Evolutionary conservation across 2,329 filamentous ascomycete species (phyloP), one percentile per base, ranked within the genome.

Genomic region (Biscogniauxia marginata): DNA sequence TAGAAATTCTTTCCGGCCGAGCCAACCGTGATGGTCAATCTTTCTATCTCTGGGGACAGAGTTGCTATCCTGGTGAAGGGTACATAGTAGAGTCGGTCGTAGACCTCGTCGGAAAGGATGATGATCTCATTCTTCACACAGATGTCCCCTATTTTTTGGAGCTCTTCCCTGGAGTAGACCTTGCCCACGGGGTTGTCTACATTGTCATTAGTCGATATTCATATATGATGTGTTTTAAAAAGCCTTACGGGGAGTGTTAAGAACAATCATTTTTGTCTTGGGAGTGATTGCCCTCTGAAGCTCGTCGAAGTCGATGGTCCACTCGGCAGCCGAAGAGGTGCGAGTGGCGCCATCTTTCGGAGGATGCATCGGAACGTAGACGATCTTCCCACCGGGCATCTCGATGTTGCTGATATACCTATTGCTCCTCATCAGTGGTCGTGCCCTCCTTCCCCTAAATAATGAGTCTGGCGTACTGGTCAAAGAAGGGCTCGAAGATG

Each of bases 1-100:
- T 98, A 98, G 75, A 99, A 99, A 79, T 95, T 96, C 83, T 99
- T 99, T 66, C 95, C 95, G 1, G 92, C 95, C 0, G 92, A 96
- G 19, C 95, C 95, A 24, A 99, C 95, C 0, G 95, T 98, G 49
- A 99, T 76, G 4, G 95, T 98, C 63, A 96, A 82, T 56, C 85
- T 85, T 65, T 92, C 92, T 51, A 98, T 86, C 72, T 97, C 92
- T 0, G 93, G 92, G 0, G 91, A 96, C 18, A 99, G 79, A 0
- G 92, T 97, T 21, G 91, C 91, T 54, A 98, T 88, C 65, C 95
- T 85, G 0, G 93, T 98, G 71, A 98, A 99, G 0, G 93, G 93
- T 1, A 92, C 90, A 71, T 98, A 99, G 81, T 88, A 97, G 0
- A 99, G 84, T 22, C 92, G 87, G 73, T 99, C 95, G 73, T 99